Conservation (phyloP, 1,284 basidiomycete species). For the Mycena citricolor region DNA sequence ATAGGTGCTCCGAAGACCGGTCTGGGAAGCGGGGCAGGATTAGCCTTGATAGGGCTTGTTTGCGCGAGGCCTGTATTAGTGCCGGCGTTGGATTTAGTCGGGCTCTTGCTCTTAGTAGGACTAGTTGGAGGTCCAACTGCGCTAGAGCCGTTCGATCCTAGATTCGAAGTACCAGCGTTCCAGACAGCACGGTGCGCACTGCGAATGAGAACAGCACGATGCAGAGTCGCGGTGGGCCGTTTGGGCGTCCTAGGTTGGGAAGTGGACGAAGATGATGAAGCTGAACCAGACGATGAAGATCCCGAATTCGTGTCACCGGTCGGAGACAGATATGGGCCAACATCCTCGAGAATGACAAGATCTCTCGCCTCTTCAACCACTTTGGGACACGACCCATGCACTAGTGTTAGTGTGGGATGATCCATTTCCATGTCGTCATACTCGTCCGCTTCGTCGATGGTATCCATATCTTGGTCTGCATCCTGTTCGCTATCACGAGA, state of each 20-base stretch:
- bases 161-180: no score
- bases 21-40: no score
- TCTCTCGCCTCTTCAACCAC: conserved; percentile 70
- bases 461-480: conserved; percentile 38
- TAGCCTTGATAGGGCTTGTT: no score
- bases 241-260: conserved; percentile 38
- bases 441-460: conserved; percentile 30
- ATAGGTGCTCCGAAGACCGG: no score
- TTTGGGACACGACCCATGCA: conserved; percentile 63
- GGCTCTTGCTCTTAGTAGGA: no score
- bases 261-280: conserved; percentile 18
- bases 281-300: conserved; percentile 20
- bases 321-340: conserved; percentile 33
- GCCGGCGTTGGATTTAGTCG: no score
- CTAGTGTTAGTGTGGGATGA: conserved; percentile 56
- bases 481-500: conserved; percentile 22
- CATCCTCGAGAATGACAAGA: conserved; percentile 67
- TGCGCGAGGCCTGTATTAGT: no score
- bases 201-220: conserved; percentile 67
- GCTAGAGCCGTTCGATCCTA: no score
- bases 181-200: conserved; percentile 61
- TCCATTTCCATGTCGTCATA: conserved; percentile 43
- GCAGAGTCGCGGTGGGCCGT: conserved; percentile 49
- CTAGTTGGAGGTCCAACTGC: no score
- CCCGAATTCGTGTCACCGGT: conserved; percentile 5